phyloP scores from a whole-genome alignment of 805 yeast species.

The Metschnikowia lachancei region DNA sequence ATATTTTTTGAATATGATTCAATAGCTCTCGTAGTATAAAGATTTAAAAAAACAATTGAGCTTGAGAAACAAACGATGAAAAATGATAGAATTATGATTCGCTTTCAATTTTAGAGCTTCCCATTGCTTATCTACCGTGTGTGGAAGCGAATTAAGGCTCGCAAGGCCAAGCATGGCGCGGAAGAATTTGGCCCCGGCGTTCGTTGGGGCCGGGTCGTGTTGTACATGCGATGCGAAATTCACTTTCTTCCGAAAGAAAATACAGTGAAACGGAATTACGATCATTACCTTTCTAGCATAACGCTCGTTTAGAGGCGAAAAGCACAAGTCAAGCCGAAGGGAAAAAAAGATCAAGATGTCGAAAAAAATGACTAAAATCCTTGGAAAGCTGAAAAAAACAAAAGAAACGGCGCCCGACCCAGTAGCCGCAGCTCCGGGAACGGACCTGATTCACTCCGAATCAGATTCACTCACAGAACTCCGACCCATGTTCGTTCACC shows the following conservation, averaged over 20 bases:
- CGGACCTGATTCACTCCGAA: conserved; percentile 15
- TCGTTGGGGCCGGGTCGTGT: background rate
- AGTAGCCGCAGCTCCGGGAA: background rate
- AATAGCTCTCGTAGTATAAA: no score
- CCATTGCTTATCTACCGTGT: background rate
- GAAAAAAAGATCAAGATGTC: background rate
- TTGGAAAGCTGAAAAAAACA: conserved; percentile 13
- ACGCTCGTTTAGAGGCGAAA: background rate
- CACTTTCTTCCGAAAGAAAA: background rate
- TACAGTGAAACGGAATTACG: no score
- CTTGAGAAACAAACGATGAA: background rate
- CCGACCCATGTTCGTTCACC: conserved; percentile 31
- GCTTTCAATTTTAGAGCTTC: background rate
- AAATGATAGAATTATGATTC: background rate
- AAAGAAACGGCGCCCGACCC: conserved; percentile 6
- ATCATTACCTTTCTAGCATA: background rate
- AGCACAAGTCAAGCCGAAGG: background rate
- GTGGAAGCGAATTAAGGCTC: background rate
- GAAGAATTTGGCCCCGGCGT: background rate
- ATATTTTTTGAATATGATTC: no score
- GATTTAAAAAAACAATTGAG: no score
- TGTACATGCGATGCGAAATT: background rate
- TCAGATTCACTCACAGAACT: conserved; percentile 31
- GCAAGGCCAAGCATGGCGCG: background rate
- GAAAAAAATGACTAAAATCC: conserved; percentile 14